Base-by-base conservation (phyloP, 345 rosid genomes). In the Salix purpurea region DNA sequence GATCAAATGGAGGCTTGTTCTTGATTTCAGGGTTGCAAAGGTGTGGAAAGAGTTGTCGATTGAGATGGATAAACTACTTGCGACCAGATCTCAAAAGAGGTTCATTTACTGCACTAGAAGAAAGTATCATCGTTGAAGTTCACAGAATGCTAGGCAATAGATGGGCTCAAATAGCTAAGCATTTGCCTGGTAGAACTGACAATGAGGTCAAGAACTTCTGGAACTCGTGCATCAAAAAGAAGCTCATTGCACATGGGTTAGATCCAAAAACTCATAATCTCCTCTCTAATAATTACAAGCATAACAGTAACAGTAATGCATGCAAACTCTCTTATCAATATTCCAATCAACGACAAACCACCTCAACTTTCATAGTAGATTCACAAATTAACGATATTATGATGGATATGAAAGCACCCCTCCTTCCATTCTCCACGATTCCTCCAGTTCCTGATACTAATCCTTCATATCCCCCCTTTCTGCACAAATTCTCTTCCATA, bases 151-250 rank as follows among this genome's bases (percentile, higher is more conserved):
- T 89, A 26, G 92, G 92, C 76, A 89, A 89, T 83, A 83, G 75
- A 65, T 89, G 92, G 92, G 90, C 92, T 76, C 92, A 89, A 77
- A 89, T 89, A 40, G 90, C 90, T 16, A 89, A 87, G 75, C 88
- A 89, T 76, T 81, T 89, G 78, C 92, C 90, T n/a, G 90, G 92
- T 1, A 82, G 92, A 79, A 87, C 92, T 28, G 90, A 89, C 77
- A 89, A 89, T 60, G 92, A 89, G 78, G 84, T 87, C 30, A 89
- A 89, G 86, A 89, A 89, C 74, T 89, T 89, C 68, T 89, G 92
- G 90, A 87, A 89, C 71, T 85, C 90, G 2, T 84, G 80, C 84
- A 83, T 89, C 62, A 89, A 89, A 87, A 89, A 89, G 84, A 89
- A 89, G 83, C 92, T 89, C 67, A 74, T 89, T 65, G 76, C 90